Evolutionary conservation across 2,329 filamentous ascomycete genomes (phyloP), one percentile per base, ranked within the genome.

Genomic region (Botrytis galanthina): DNA sequence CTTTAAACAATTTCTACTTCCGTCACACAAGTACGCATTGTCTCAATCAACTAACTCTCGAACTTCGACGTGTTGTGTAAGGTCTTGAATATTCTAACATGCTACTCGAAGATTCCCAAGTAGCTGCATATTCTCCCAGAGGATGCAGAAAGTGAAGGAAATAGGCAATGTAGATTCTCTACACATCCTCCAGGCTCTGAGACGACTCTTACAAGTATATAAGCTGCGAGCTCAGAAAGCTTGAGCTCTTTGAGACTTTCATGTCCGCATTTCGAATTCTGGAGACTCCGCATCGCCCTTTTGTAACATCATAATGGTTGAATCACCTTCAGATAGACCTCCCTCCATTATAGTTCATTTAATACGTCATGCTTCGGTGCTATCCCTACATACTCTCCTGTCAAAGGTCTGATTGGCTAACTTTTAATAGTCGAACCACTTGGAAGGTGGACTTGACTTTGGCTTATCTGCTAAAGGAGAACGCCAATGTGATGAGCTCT

Each of bases 401-500:
- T 37, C 3, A n/a, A 26, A 37, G 22, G 37, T 10, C 9, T 42
- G 0, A 2, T 39, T 54, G 16, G 26, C 64, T 67, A 10, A 67
- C 16, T 20, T 29, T 54, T 6, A 8, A 2, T 54, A 67, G 64
- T 67, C 64, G 14, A 20, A 67, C 12, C 18, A 39, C 14, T 12
- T 20, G 37, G 46, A 37, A 54, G 64, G 46, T n/a, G 32, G 46
- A 18, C 14, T 10, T 0, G 64, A 67, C 29, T 29, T 22, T 39
- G 46, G 64, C 1, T 29, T 67, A 2, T 67, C 46, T 39, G 26
- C 22, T 9, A 39, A 29, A 39, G 46, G 64, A 54, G 64, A 67
- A 22, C 64, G 32, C 26, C 39, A 61, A 61, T 70, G 54, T 35
- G 37, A 60, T 18, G 29, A 61, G 46, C 68, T 70, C 16, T 70